phyloP scores from a whole-genome alignment of 1,284 basidiomycete genomes.

The Trametes hirsuta region DNA sequence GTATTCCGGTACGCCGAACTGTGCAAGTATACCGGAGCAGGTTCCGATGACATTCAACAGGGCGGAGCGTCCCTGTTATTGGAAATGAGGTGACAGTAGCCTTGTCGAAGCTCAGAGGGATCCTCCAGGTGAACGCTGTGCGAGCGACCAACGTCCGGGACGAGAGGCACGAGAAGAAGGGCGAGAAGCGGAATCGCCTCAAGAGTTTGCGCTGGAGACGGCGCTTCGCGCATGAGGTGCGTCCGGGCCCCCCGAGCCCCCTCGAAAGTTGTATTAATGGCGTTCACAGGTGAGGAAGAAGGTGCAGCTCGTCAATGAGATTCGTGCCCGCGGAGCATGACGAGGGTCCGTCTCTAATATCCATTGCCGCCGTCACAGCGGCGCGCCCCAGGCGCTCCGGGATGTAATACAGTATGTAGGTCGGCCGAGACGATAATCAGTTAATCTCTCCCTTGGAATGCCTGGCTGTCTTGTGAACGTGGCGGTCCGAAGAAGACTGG shows the following conservation, averaged over 20 bases:
- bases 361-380: slow-evolving; percentile 17
- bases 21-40: neutral
- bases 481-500: slow-evolving; percentile 6
- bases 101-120: slow-evolving; percentile 52
- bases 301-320: slow-evolving; percentile 52
- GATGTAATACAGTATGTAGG: slow-evolving; percentile 22
- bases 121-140: slow-evolving; percentile 61
- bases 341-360: slow-evolving; percentile 9
- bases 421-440: slow-evolving; percentile 20
- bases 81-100: slow-evolving; percentile 45
- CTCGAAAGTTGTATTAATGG: slow-evolving; percentile 24
- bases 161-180: slow-evolving; percentile 74
- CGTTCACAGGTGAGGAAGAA: slow-evolving; percentile 60
- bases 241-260: slow-evolving; percentile 29
- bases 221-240: slow-evolving; percentile 70
- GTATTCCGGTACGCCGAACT: slow-evolving; percentile 29
- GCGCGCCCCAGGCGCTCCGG: slow-evolving; percentile 5
- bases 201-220: slow-evolving; percentile 68
- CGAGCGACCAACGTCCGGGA: slow-evolving; percentile 49
- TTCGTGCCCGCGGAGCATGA: slow-evolving; percentile 51
- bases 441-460: neutral
- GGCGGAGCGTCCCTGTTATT: slow-evolving; percentile 51
- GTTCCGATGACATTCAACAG: slow-evolving; percentile 34
- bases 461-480: slow-evolving; percentile 11
- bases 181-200: slow-evolving; percentile 65